Base-by-base conservation (phyloP, 345 rosid species). In the Murraya paniculata region DNA sequence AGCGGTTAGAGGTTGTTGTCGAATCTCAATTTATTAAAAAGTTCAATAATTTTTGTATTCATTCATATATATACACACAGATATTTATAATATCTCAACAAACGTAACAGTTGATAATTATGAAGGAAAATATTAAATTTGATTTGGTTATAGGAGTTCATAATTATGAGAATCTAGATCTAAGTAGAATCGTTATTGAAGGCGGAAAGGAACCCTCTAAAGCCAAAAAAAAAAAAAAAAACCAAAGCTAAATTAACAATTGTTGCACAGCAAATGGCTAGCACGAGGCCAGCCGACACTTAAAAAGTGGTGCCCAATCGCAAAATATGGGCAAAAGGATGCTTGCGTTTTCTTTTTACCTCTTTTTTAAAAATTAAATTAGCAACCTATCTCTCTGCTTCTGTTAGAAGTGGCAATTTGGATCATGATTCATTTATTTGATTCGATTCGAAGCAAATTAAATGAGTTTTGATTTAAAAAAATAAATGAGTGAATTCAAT, bases 201-300 rank as follows among this genome's bases (percentile, higher is more conserved):
- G 60, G 24, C 53, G 25, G 33, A 56, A 81, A 66, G 38, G 57
- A 53, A n/a, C 6, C 21, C 25, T 21, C 41, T 18, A 45, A 31
- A 28, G 57, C 8, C 35, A 33, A 50, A 16, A 50, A 50, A 0
- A 39, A 39, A 39, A 33, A 1, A 50, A 50, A 1, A 4, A 50
- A 41, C 0, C 22, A 50, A 50, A 18, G 22, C 7, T 18, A 50
- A 50, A 50, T 18, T 50, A 16, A 53, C 19, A 53, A 53, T 53
- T 53, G 57, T 53, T 53, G 57, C 57, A 53, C 6, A 5, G 57
- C 57, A 53, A 53, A 45, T 45, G 50, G 18, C 13, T 41, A 59
- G 88, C 88, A 81, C 65, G 82, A 72, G 85, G 78, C 85, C 84
- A 82, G 76, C 85, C 85, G 85, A 75, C 86, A 72, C 64, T 62